Conservation (phyloP, 2,329 filamentous ascomycete species). For the Colletotrichum tofieldiae region DNA sequence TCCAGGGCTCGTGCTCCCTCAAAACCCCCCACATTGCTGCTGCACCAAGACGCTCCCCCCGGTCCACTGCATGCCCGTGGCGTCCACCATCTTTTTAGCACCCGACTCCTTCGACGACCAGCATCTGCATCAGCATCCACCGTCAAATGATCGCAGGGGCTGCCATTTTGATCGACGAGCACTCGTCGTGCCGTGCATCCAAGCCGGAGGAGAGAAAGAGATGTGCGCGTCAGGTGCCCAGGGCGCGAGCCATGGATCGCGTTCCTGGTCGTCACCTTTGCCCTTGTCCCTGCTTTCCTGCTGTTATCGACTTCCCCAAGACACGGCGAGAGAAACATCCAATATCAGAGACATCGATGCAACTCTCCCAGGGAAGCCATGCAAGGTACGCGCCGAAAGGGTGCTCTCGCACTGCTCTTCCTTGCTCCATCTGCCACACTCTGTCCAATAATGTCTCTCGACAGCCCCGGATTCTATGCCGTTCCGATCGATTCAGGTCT, state of each 20-base stretch:
- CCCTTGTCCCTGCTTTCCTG: conserved; percentile 1
- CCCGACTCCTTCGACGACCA: conserved; percentile 6
- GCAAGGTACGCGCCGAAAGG: conserved; percentile 16
- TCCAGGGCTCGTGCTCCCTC: conserved; percentile 35
- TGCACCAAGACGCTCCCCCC: conserved; percentile 5
- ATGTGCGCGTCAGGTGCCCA: conserved; percentile 23
- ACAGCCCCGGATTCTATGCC: conserved; percentile 18
- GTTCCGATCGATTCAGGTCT: conserved; percentile 19
- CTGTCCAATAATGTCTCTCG: conserved; percentile 24
- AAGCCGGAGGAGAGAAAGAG: conserved; percentile 1
- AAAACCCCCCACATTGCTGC: conserved; percentile 33
- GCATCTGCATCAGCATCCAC: conserved; percentile 6
- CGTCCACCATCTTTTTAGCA: conserved; percentile 12
- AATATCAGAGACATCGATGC: conserved; percentile 28
- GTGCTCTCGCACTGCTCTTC: background rate
- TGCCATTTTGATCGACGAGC: conserved; percentile 23
- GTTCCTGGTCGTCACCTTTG: conserved; percentile 8
- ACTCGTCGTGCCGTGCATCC: background rate
- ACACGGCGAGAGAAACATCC: conserved; percentile 3
- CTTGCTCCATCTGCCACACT: background rate
- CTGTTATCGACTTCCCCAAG: conserved; percentile 4
- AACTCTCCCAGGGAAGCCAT: conserved; percentile 4
- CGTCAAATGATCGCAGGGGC: conserved; percentile 21
- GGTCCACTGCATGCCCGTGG: conserved; percentile 26
- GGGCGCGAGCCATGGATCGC: conserved; percentile 11